Evolutionary conservation across 108 stramenopile species (phyloP).

Genomic region (Skeletonema potamos): DNA sequence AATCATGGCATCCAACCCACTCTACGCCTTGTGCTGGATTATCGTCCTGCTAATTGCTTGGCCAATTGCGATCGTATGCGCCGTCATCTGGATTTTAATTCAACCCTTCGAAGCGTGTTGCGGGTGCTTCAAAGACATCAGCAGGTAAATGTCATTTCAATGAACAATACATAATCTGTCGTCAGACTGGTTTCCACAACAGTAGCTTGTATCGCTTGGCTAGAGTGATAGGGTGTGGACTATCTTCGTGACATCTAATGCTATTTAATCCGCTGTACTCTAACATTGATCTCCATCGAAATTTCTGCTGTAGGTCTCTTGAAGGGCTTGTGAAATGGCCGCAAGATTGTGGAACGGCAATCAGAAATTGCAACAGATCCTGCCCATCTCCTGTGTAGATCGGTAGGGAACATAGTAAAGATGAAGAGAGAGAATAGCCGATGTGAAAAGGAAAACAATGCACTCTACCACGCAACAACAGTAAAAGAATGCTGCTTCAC

Average conservation of each 20-base stretch:
- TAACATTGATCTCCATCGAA: neutral
- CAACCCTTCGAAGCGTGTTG: conserved; percentile 38
- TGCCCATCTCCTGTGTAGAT: conserved; percentile 31
- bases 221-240: neutral
- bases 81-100: conserved; percentile 25
- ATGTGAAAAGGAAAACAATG: neutral
- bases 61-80: conserved; percentile 28
- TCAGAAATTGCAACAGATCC: conserved; percentile 20
- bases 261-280: neutral
- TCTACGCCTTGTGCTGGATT: conserved; percentile 25
- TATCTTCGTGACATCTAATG: neutral
- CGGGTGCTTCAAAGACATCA: conserved; percentile 20
- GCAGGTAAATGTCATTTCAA: neutral
- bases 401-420: neutral
- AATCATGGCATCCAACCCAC: conserved; percentile 61
- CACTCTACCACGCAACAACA: neutral
- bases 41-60: conserved; percentile 33
- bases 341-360: conserved; percentile 30
- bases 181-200: neutral
- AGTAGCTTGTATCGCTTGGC: neutral
- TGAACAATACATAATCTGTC: neutral
- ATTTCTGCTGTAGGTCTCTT: conserved; percentile 4
- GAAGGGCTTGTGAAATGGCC: conserved; percentile 37
- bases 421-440: neutral
- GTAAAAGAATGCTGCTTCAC: too few relatives aligned